phyloP scores from a whole-genome alignment of 2,329 filamentous ascomycete species.

The Scopulariopsis brevicaulis region DNA sequence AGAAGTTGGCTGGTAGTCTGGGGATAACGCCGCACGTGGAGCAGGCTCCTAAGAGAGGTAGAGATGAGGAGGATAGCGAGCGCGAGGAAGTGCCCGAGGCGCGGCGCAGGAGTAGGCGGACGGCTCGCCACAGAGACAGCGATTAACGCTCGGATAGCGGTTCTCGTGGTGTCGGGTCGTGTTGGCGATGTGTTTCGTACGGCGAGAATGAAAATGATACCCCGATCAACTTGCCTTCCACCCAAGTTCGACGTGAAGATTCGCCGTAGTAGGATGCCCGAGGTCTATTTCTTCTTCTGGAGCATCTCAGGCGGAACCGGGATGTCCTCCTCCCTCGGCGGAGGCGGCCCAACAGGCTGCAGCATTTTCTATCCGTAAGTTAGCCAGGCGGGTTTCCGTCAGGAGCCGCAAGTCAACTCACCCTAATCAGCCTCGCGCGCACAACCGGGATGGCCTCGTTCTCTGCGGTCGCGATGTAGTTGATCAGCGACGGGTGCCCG shows the following conservation, averaged over 20 bases:
- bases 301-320: constrained; percentile 6
- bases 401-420: constrained; percentile 19
- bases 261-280: neutral
- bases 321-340: constrained; percentile 37
- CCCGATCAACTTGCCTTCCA: neutral
- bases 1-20: constrained; percentile 49
- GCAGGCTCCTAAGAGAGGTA: constrained; percentile 11
- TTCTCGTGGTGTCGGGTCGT: neutral
- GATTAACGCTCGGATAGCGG: neutral
- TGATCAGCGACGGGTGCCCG: constrained; percentile 77
- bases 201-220: constrained; percentile 1
- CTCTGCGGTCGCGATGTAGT: constrained; percentile 82
- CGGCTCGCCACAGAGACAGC: neutral
- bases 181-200: neutral
- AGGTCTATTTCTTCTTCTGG: neutral
- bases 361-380: constrained; percentile 48
- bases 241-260: neutral
- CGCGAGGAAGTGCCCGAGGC: neutral
- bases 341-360: constrained; percentile 48
- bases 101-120: neutral
- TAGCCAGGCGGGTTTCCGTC: constrained; percentile 2
- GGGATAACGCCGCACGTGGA: constrained; percentile 28
- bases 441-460: constrained; percentile 77
- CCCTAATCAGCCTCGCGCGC: constrained; percentile 68
- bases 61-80: constrained; percentile 5